Base-by-base conservation (phyloP, 2,329 filamentous ascomycete genomes). In the Didymella pinodella region DNA sequence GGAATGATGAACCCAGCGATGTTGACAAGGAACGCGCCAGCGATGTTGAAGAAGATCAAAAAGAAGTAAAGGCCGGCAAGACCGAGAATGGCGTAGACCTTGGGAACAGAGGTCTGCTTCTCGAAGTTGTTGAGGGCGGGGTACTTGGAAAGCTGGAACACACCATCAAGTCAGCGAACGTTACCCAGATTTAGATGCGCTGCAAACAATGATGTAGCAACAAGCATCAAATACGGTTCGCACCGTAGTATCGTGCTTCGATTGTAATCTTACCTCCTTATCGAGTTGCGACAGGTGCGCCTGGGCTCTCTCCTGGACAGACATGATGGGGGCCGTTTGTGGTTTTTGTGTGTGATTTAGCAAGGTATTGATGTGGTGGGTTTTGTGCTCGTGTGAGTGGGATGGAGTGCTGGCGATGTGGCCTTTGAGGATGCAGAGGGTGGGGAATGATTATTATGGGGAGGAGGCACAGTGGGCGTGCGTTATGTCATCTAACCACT, bases 41-140 rank as follows among this genome's bases (percentile, higher is more conserved):
- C 92, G 66, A 95, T 90, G 86, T 96, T 96, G 85, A 96, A 93
- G 82, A 95, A 88, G 81, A 95, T 91, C 70, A 95, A 87, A 83
- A 94, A 92, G 82, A 95, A 92, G 85, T 96, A 96, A 67, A 93
- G 86, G 50, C 88, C 88, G 61, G 80, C 89, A 58, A 92, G 75
- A 71, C 91, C 92, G 70, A 94, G 88, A 75, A 91, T 85, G 66
- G 87, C 89, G 78, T 96, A 95, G 73, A 91, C 89, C 85, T 96
- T 96, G 76, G 92, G 92, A 49, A 95, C 85, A 58, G 86, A 88
- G 65, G 89, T 90, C 80, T 91, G 88, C 85, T 89, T 91, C 86
- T 96, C 92, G 73, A 95, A 85, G 82, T 94, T 92, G 85, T 88
- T 90, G 77, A 95, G 86, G 73, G 85, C 80, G 71, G 90, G 90